phyloP scores from a whole-genome alignment of 805 yeast species.

The Yarrowia deformans region DNA sequence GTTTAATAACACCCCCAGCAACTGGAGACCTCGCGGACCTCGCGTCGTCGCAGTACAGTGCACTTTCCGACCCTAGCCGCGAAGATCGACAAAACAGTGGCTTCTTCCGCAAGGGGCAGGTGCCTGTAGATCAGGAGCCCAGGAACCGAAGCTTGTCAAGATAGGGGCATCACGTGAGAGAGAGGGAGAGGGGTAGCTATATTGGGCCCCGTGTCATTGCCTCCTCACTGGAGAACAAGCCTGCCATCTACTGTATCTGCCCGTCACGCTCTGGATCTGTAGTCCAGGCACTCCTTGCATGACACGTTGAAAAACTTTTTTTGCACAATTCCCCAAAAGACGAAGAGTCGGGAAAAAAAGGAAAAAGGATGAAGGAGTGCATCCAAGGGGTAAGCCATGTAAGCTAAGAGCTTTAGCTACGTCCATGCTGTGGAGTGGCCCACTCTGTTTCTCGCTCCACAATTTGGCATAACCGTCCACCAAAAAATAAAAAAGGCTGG shows the following conservation, averaged over 20 bases:
- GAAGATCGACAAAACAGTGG: constrained; percentile 9
- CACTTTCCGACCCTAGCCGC: neutral
- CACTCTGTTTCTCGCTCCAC: neutral
- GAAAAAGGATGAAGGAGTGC: constrained; percentile 15
- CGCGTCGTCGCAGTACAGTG: neutral
- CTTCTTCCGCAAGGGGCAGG: constrained; percentile 25
- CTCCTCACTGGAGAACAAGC: too few relatives aligned
- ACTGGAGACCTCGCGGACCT: too few relatives aligned
- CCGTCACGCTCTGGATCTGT: neutral
- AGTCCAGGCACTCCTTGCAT: constrained; percentile 27
- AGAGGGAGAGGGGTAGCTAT: too few relatives aligned
- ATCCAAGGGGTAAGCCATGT: constrained; percentile 21
- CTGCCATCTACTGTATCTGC: too few relatives aligned
- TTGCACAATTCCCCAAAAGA: neutral
- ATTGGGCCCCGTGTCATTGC: too few relatives aligned
- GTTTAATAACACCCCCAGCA: too few relatives aligned
- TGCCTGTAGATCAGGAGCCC: constrained; percentile 31
- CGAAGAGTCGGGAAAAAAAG: neutral
- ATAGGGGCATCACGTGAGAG: constrained; percentile 5
- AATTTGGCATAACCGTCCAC: too few relatives aligned
- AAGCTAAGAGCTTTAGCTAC: too few relatives aligned
- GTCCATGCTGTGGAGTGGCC: neutral
- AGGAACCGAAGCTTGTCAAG: constrained; percentile 16
- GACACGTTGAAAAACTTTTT: constrained; percentile 11
- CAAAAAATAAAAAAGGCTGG: neutral